phyloP scores from a whole-genome alignment of 805 yeast species.

The Cyberlindnera mississippiensis region DNA sequence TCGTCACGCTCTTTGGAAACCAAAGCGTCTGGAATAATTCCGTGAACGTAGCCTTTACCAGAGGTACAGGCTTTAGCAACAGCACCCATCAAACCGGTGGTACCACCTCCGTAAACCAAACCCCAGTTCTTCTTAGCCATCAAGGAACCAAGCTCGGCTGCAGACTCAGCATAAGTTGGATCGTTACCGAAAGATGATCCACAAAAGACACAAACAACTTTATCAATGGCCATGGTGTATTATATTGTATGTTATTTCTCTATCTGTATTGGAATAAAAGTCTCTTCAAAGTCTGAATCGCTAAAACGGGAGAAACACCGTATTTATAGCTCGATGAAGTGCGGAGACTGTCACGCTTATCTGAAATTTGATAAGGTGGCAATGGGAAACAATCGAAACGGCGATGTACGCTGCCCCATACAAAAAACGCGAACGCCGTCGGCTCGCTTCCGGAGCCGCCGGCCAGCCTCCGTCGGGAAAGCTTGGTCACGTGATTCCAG shows the following conservation, averaged over 20 bases:
- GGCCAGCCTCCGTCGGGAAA: neutral
- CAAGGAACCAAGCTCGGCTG: constrained; percentile 54
- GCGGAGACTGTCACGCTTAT: neutral
- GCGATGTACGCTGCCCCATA: neutral
- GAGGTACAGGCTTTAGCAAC: constrained; percentile 53
- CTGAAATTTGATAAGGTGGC: neutral
- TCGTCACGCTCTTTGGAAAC: constrained; percentile 65
- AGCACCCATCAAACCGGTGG: constrained; percentile 79
- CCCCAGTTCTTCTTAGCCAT: constrained; percentile 64
- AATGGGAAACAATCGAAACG: neutral
- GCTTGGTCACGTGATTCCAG: neutral
- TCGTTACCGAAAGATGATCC: constrained; percentile 75
- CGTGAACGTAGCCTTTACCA: constrained; percentile 69
- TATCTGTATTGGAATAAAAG: no score
- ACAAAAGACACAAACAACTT: constrained; percentile 75
- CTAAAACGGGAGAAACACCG: no score
- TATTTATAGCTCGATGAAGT: neutral
- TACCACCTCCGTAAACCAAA: constrained; percentile 86
- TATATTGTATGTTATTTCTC: no score
- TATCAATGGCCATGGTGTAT: constrained; percentile 16
- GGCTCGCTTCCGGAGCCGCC: neutral
- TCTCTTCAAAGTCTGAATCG: no score
- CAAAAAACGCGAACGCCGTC: neutral
- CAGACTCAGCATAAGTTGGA: constrained; percentile 45
- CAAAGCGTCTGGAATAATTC: constrained; percentile 82